Conservation (phyloP, 2,329 filamentous ascomycete species). For the Aspergillus aculeatinus region DNA sequence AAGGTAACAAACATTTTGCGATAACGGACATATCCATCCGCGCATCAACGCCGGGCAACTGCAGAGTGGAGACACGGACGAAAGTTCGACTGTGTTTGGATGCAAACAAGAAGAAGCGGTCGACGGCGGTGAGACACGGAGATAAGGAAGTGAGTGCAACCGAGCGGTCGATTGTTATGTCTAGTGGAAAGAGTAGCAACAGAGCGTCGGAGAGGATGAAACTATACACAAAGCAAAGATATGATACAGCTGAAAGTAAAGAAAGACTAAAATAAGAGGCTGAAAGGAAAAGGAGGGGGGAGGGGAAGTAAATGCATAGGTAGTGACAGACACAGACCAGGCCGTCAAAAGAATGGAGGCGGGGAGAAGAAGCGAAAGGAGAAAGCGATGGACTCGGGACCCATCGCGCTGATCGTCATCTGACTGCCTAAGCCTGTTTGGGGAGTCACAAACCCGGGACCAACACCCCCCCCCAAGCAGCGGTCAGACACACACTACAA, state of each 20-base stretch:
- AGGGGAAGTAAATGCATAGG: background rate
- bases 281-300: background rate
- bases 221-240: background rate
- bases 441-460: background rate
- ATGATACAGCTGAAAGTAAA: background rate
- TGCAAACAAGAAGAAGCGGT: background rate
- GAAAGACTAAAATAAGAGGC: background rate
- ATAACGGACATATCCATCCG: constrained; percentile 3
- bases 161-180: background rate
- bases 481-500: background rate
- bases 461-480: background rate
- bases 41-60: background rate
- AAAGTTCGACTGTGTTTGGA: background rate
- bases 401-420: background rate
- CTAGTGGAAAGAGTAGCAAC: background rate
- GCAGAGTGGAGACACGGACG: background rate
- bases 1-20: background rate
- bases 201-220: background rate
- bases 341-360: background rate
- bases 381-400: background rate
- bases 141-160: background rate
- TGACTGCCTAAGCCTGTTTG: background rate
- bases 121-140: background rate
- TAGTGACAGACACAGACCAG: background rate
- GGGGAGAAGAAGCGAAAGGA: background rate